A percentile compares a stretch with the other conserved stretches of the same genome.
These are phyloP conservation scores for Pseudocercospora fijiensis DNA, from an alignment of 2,329 filamentous ascomycete species.

Conservation along the genomic window DNA sequence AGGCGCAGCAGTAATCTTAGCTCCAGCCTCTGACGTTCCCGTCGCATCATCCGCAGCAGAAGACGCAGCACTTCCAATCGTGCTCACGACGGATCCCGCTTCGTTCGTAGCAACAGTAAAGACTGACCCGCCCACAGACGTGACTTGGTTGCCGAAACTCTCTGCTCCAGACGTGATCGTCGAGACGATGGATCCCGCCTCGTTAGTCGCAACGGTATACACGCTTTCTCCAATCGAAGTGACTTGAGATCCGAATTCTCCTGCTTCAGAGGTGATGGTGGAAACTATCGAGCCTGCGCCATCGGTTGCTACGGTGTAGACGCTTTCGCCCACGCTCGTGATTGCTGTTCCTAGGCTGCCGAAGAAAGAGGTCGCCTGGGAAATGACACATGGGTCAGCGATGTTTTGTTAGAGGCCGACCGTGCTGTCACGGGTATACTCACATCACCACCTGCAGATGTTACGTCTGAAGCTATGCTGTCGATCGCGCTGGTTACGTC, in stretches of 20 bases:
- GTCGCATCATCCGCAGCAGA: slow-evolving; percentile 12
- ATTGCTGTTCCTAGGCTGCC: slow-evolving; percentile 13
- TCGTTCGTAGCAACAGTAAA: slow-evolving; percentile 19
- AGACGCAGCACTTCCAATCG: slow-evolving; percentile 13
- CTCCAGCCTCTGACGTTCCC: slow-evolving; percentile 18
- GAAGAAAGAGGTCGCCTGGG: slow-evolving; percentile 11
- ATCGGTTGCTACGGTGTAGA: slow-evolving; percentile 18
- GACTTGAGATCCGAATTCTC: slow-evolving; percentile 1
- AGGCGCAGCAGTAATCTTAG: slow-evolving; percentile 28
- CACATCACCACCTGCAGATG: slow-evolving; percentile 14
- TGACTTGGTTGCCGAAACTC: slow-evolving; percentile 7
- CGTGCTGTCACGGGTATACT: no score
- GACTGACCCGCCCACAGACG: slow-evolving; percentile 16
- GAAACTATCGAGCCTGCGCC: slow-evolving; percentile 12
- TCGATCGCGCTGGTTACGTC: slow-evolving; percentile 14
- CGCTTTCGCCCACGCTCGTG: slow-evolving; percentile 13
- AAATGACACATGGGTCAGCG: no score
- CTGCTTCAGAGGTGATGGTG: slow-evolving; percentile 16
- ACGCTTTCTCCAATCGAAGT: slow-evolving; percentile 19
- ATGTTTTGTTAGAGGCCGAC: no score
- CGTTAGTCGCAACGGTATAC: slow-evolving; percentile 19
- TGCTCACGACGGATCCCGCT: slow-evolving; percentile 22
- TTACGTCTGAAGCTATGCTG: slow-evolving; percentile 16
- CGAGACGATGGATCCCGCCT: slow-evolving; percentile 19
- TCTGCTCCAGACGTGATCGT: slow-evolving; percentile 26